Base-by-base conservation (phyloP, 2,329 filamentous ascomycete genomes). In the Pyrenophora graminea region DNA sequence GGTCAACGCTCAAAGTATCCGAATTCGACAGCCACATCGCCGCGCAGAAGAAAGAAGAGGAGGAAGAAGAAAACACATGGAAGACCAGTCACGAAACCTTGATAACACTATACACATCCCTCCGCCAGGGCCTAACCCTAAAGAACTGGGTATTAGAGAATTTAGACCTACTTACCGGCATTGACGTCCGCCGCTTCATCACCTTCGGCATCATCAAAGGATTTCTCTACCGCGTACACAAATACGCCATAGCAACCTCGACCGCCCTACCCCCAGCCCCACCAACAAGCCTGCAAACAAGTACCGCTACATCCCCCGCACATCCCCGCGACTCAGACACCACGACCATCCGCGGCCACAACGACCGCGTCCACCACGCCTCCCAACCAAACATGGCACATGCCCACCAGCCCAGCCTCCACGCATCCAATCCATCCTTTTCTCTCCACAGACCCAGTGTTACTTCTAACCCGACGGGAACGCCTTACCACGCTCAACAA, bases 161-260 rank as follows among this genome's bases (percentile, higher is more conserved):
- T 72, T 82, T 85, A 59, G 83, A 87, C 34, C 77, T 89, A 33
- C 80, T 97, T 7, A 79, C 82, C 10, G 87, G 87, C 66, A 85
- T 99, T 50, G 94, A 99, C 71, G 85, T 97, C 48, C 85, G 94
- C 10, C 87, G 94, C 23, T 87, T 99, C 57, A 90, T 97, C 57
- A 95, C 96, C 52, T 99, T 97, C 67, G 94, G 93, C 50, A 83
- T 97, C 52, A 96, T 97, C 72, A 97, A 97, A 75, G 92, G 93
- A 13, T 89, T 95, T 61, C 76, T 99, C 19, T 97, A 97, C 73
- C 85, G 94, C 30, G 87, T 97, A 34, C 91, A 97, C 76, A 95
- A 94, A 71, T 95, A 95, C 69, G 89, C 91, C 23, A 84, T 95
- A 47, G 84, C 82, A 10, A 66, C 59, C 4, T 56, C 56, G 1